These are phyloP conservation scores for Trichoderma virens DNA, from an alignment of 495 filamentous ascomycete genomes.

Conservation along the genomic window DNA sequence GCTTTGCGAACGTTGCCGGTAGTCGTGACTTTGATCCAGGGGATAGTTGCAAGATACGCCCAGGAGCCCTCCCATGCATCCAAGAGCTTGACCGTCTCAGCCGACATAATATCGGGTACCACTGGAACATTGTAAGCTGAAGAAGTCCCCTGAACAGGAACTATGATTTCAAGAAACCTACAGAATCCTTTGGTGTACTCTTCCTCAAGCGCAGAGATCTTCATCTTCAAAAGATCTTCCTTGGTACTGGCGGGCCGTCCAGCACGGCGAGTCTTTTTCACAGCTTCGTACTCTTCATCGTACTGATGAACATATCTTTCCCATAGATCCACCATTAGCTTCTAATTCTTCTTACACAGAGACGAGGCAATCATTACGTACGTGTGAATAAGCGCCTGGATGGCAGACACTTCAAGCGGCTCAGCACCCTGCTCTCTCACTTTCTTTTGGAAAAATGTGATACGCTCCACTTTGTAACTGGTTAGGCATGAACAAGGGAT, in stretches of 20 bases:
- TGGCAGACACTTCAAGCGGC: conserved; percentile 48
- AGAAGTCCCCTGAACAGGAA: conserved; percentile 16
- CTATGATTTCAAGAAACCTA: conserved; percentile 20
- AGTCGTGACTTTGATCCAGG: conserved; percentile 53
- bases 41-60: conserved; percentile 44
- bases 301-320: conserved; percentile 68
- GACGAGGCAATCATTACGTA: conserved; percentile 26
- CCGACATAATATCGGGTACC: conserved; percentile 41
- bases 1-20: conserved; percentile 48
- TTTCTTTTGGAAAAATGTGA: conserved; percentile 61
- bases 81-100: conserved; percentile 36
- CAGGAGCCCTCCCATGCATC: conserved; percentile 45
- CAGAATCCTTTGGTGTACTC: conserved; percentile 82
- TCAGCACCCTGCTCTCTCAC: conserved; percentile 43
- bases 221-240: conserved; percentile 69
- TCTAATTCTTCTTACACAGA: neutral
- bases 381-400: conserved; percentile 56
- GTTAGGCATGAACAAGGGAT: neutral
- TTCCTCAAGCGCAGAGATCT: conserved; percentile 60
- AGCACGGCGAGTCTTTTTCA: conserved; percentile 68
- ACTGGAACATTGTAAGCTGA: conserved; percentile 24
- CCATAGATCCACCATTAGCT: neutral
- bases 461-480: conserved; percentile 52
- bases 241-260: conserved; percentile 71
- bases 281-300: conserved; percentile 62